phyloP scores from a whole-genome alignment of 2,329 filamentous ascomycete species.

The Alternaria ethzedia region DNA sequence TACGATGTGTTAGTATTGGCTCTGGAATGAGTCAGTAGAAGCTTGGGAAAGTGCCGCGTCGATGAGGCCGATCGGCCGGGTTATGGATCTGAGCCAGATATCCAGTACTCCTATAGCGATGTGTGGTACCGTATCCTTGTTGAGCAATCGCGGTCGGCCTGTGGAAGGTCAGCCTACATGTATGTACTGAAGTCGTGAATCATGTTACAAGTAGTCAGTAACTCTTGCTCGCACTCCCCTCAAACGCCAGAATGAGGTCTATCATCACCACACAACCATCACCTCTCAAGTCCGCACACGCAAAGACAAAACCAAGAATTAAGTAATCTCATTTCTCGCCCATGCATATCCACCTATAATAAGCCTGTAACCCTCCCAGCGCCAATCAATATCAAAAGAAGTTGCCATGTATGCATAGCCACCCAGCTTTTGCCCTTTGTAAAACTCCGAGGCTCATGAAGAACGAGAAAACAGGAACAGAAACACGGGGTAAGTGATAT shows the following conservation, averaged over 20 bases:
- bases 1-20: rapidly evolving
- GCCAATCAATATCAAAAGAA: background rate
- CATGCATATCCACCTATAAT: conserved; percentile 3
- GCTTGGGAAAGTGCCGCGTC: rapidly evolving
- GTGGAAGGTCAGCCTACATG: too few species aligned
- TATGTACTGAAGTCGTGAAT: rapidly evolving
- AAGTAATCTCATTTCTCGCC: background rate
- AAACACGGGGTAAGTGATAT: background rate
- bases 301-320: background rate
- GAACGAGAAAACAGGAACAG: background rate
- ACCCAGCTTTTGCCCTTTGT: conserved; percentile 1
- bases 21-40: rapidly evolving
- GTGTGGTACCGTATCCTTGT: background rate
- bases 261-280: background rate
- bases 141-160: background rate
- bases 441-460: conserved; percentile 14
- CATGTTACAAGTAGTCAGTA: background rate
- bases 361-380: background rate
- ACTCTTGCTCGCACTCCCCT: background rate
- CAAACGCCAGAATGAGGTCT: too few species aligned
- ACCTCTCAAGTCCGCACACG: rapidly evolving
- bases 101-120: background rate
- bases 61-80: background rate
- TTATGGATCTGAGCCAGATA: too few species aligned
- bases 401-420: background rate